Base-by-base conservation (phyloP, 2,329 filamentous ascomycete genomes). In the Xylaria arbuscula region DNA sequence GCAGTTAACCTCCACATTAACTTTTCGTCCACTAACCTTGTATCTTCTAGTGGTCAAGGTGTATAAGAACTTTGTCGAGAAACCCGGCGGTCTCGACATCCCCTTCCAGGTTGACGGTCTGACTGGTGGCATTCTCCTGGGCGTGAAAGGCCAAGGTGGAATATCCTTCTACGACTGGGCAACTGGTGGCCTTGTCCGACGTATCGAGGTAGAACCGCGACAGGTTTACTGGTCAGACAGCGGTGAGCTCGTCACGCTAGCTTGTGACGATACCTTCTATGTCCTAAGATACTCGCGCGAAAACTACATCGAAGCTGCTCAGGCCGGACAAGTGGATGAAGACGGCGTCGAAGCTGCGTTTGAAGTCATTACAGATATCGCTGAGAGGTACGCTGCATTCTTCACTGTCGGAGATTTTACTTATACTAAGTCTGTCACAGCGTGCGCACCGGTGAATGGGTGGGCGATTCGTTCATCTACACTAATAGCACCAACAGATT, bases 391-490 rank as follows among this genome's bases (percentile, higher is more conserved):
- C 77, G 85, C 19, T 54, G 24, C 24, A 36, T 28, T n/a, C 2
- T 45, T 6, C 17, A 10, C 15, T 15, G 7, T 40, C 8, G 1
- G 11, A 60, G 34, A 10, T 11, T 51, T 48, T 13, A 11, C 6
- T 8, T 7, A 22, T 64, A 61, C 73, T 76, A 79, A 75, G 76
- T 76, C 74, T 66, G 67, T 40, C 54, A 63, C 70, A 93, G 91
- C 72, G 94, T 98, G 60, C 92, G 93, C 72, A 98, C 95, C 22
- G 96, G 95, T 74, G 93, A 97, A 83, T 99, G 96, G 96, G 93
- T 99, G 66, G 96, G 96, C 70, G 96, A 99, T 83, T 97, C 95
- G 84, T 97, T 99, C 86, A 94, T 98, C 80, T 99, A 98, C 87
- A 98, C 96, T 64, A 98, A 97, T 86, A 92, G 88, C 80, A 97